A percentile compares a stretch with the other conserved stretches of the same genome.
Conservation (phyloP, 1,139 yeast genomes). For the Yarrowia galli region DNA sequence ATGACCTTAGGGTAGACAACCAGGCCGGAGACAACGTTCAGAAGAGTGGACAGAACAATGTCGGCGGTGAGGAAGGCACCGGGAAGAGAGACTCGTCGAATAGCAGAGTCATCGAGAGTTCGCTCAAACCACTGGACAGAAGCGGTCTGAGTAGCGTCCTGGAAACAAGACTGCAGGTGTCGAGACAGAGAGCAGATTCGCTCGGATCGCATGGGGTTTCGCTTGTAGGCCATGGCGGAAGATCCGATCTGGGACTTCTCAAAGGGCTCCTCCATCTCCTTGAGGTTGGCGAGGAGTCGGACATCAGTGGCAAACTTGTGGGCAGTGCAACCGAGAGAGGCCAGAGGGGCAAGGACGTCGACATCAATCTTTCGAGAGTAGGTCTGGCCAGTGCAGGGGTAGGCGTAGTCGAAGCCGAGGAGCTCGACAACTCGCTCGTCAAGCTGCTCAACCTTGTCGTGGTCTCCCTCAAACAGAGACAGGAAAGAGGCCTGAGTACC, state of each 20-base stretch:
- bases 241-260: constrained; percentile 98
- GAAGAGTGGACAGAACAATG: constrained; percentile 84
- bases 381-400: constrained; percentile 98
- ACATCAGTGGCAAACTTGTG: constrained; percentile 98
- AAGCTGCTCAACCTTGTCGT: constrained; percentile 90
- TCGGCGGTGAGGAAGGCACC: constrained; percentile 97
- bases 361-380: constrained; percentile 97
- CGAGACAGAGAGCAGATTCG: constrained; percentile 97
- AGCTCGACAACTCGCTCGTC: constrained; percentile 93
- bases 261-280: constrained; percentile 97
- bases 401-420: constrained; percentile 91
- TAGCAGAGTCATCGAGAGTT: constrained; percentile 97
- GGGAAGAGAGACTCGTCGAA: constrained; percentile 95
- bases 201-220: constrained; percentile 99
- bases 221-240: constrained; percentile 98
- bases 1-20: constrained; percentile 99
- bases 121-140: constrained; percentile 99
- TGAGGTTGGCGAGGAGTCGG: constrained; percentile 92
- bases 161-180: constrained; percentile 89
- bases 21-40: constrained; percentile 91
- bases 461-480: constrained; percentile 94
- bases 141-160: constrained; percentile 94
- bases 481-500: constrained; percentile 98
- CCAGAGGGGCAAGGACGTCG: constrained; percentile 89
- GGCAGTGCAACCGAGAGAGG: constrained; percentile 94